Evolutionary conservation across 768 basidiomycete species (phyloP), one percentile per base, ranked within the genome.

Genomic region (Termitomyces sp.): DNA sequence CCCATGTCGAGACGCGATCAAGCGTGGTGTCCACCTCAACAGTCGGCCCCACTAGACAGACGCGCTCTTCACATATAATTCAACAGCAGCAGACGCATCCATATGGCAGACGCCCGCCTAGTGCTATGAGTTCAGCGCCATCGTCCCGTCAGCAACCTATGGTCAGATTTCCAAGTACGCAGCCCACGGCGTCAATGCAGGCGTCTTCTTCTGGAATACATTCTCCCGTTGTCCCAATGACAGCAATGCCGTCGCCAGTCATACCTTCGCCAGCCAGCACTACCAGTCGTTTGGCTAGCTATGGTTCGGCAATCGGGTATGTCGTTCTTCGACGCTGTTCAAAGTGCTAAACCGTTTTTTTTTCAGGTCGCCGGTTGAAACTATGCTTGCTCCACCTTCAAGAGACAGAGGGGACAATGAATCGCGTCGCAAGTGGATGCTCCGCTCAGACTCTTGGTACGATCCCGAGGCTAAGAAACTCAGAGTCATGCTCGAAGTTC

Each of bases 401-500:
- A 61, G 34, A 50, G 56, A 49, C 53, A 62, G 27, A 62, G 32
- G n/a, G 10, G 33, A 56, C 47, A 43, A 14, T 34, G 46, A 53
- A 12, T 46, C 44, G 3, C 52, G 52, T 30, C 72, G 64, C n/a
- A 72, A 71, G 34, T 77, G 78, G 64, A 66, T 75, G 61, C 83
- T 87, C 60, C 83, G 85, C 63, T 75, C 83, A 32, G 89, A 90
- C 71, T 71, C 85, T 52, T 76, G 81, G 66, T 87, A 83, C 73
- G 79, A 85, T 66, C 63, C 68, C 37, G 74, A 76, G 34, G 80
- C 77, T 51, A 76, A 77, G 68, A 66, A 76, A 39, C 72, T 89
- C 64, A 79, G 78, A 57, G 84, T 82, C 52, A 76, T 83, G 72
- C 79, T 89, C 66, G 88, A 90, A 71, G 74, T 90, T 32, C 89